Percentiles rank a stretch among this genome's conserved stretches.
These are phyloP conservation scores for Plantago lanceolata DNA, from an alignment of 305 asterid genomes.

Conservation along the genomic window DNA sequence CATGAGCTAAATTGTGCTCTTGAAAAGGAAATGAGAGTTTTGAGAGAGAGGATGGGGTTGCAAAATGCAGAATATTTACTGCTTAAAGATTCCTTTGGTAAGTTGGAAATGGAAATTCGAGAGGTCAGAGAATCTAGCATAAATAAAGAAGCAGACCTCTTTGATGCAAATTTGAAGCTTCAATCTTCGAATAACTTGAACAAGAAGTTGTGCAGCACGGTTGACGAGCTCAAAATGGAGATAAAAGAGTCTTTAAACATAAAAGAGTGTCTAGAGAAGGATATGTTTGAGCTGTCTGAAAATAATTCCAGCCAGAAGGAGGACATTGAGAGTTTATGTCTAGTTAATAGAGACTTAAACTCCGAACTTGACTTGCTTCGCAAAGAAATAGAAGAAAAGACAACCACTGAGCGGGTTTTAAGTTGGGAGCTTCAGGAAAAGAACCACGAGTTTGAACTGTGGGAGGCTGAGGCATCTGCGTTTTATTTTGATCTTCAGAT, in stretches of 20 bases:
- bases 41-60: conserved; percentile 46
- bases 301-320: conserved; percentile 37
- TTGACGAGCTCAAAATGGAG: conserved; percentile 50
- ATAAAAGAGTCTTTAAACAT: conserved; percentile 42
- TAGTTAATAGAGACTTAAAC: conserved; percentile 42
- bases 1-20: conserved; percentile 36
- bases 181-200: conserved; percentile 49
- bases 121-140: conserved; percentile 43
- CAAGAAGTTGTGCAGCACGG: conserved; percentile 39
- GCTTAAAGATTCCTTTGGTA: conserved; percentile 47
- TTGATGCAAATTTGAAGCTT: conserved; percentile 49
- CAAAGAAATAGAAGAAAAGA: conserved; percentile 51
- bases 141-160: conserved; percentile 47
- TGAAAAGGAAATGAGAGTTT: conserved; percentile 35
- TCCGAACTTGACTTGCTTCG: conserved; percentile 49
- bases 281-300: conserved; percentile 48
- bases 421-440: conserved; percentile 56
- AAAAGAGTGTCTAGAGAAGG: conserved; percentile 46
- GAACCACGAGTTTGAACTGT: conserved; percentile 57
- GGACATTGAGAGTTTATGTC: conserved; percentile 55
- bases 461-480: conserved; percentile 82
- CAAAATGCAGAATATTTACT: conserved; percentile 47
- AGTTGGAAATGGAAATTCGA: conserved; percentile 49
- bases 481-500: conserved; percentile 81
- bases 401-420: conserved; percentile 44